phyloP scores from a whole-genome alignment of 1,284 basidiomycete genomes.

The Puccinia sorghi region DNA sequence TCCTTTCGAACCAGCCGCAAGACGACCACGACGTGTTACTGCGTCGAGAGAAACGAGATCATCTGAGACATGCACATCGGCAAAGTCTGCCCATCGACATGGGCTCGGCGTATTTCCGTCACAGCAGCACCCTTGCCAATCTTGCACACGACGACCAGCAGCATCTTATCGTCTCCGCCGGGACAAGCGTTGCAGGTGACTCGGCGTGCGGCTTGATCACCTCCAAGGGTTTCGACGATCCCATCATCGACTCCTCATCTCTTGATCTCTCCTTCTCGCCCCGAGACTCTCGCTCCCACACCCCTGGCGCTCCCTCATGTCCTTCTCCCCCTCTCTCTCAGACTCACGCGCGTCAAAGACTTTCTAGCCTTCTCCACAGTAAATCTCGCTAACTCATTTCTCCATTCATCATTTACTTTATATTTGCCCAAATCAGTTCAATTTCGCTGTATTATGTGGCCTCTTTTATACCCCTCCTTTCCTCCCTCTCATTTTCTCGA shows the following conservation, averaged over 20 bases:
- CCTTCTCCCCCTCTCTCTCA: background rate
- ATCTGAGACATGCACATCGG: constrained; percentile 34
- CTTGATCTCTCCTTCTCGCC: background rate
- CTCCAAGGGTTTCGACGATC: background rate
- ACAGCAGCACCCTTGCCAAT: constrained; percentile 11
- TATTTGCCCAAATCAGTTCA: too few relatives aligned
- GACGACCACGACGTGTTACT: constrained; percentile 27
- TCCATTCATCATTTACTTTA: too few relatives aligned
- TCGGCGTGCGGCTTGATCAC: background rate
- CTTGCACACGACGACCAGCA: constrained; percentile 11
- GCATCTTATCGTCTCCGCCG: background rate
- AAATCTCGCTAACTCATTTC: background rate
- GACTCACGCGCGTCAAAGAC: constrained; percentile 28
- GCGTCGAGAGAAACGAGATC: constrained; percentile 3
- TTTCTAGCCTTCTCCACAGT: constrained; percentile 22
- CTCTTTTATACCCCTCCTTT: too few relatives aligned
- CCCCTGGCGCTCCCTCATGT: background rate
- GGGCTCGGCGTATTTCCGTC: constrained; percentile 28
- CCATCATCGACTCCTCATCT: background rate
- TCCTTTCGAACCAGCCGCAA: constrained; percentile 20
- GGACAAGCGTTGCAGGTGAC: constrained; percentile 13
- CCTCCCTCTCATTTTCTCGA: too few relatives aligned
- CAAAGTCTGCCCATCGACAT: constrained; percentile 43
- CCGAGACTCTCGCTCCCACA: background rate
- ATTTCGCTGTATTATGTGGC: too few relatives aligned